phyloP scores from a whole-genome alignment of 208 protist genomes.

The Trypanosomatidae sp. region DNA sequence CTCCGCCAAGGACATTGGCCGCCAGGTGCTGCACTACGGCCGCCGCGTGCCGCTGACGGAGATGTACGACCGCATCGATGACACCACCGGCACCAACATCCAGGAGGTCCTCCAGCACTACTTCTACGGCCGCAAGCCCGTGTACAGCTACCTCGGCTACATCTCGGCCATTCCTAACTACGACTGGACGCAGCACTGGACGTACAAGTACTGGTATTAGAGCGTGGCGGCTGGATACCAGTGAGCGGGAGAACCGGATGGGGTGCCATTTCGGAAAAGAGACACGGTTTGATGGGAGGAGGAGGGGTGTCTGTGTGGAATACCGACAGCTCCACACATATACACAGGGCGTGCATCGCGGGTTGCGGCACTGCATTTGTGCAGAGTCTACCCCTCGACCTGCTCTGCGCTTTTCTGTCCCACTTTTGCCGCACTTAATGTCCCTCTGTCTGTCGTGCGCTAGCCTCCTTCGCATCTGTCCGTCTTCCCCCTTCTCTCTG shows the following conservation, averaged over 20 bases:
- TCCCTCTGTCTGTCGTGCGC: background rate
- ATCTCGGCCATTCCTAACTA: constrained; percentile 82
- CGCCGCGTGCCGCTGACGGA: constrained; percentile 84
- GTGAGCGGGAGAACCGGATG: background rate
- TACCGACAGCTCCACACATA: background rate
- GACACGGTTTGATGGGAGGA: background rate
- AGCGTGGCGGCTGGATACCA: background rate
- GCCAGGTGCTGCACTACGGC: constrained; percentile 84
- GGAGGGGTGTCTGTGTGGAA: background rate
- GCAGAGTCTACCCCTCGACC: background rate
- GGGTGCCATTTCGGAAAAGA: background rate
- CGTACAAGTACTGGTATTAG: constrained; percentile 93
- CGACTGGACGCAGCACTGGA: constrained; percentile 89
- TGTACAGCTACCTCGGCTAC: constrained; percentile 88
- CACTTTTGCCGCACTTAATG: background rate
- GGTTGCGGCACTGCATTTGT: background rate
- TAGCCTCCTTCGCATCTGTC: background rate
- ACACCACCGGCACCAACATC: constrained; percentile 81
- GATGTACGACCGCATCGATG: constrained; percentile 93
- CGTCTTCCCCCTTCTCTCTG: background rate
- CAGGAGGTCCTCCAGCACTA: constrained; percentile 91
- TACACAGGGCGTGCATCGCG: background rate
- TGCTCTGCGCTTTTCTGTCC: background rate
- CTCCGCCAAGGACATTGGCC: constrained; percentile 85
- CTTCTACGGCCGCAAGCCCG: constrained; percentile 89